Evolutionary conservation across 345 rosid genomes (phyloP).

Genomic region (Arabidopsis arenosa): DNA sequence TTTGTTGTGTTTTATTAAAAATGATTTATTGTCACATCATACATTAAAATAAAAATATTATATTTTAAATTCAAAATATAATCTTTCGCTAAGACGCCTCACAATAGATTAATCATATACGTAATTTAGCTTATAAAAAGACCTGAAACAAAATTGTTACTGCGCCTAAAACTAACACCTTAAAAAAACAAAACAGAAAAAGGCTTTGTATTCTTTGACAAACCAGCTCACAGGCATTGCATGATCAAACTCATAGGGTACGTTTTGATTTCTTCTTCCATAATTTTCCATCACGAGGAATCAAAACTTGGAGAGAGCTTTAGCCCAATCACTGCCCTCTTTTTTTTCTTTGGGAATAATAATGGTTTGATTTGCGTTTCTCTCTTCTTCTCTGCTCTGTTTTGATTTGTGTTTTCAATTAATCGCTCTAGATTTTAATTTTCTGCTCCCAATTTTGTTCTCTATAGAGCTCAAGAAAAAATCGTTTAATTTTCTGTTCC

Average conservation of each 20-base stretch:
- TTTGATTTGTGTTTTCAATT: neutral
- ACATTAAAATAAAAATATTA: too few relatives aligned
- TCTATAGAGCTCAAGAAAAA: neutral
- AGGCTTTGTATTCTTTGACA: neutral
- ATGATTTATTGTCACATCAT: neutral
- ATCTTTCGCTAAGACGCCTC: neutral
- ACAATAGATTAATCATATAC: neutral
- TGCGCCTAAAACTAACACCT: slow-evolving; percentile 4
- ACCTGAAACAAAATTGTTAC: neutral
- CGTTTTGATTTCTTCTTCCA: slow-evolving; percentile 15
- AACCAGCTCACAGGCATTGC: slow-evolving; percentile 36
- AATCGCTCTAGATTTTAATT: neutral
- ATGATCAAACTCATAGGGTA: slow-evolving; percentile 28
- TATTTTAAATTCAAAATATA: too few relatives aligned
- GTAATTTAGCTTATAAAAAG: slow-evolving; percentile 27
- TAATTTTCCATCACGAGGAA: neutral
- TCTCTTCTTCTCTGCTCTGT: slow-evolving; percentile 26
- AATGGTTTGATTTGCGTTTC: slow-evolving; percentile 7
- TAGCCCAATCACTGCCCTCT: neutral
- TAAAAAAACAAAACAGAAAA: neutral
- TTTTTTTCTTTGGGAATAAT: neutral
- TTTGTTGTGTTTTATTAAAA: neutral
- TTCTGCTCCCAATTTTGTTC: neutral
- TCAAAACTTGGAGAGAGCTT: neutral
- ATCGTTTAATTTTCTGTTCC: too few relatives aligned